phyloP scores from a whole-genome alignment of 371 early-diverging fungal genomes.

The Syncephalastrum sp. region DNA sequence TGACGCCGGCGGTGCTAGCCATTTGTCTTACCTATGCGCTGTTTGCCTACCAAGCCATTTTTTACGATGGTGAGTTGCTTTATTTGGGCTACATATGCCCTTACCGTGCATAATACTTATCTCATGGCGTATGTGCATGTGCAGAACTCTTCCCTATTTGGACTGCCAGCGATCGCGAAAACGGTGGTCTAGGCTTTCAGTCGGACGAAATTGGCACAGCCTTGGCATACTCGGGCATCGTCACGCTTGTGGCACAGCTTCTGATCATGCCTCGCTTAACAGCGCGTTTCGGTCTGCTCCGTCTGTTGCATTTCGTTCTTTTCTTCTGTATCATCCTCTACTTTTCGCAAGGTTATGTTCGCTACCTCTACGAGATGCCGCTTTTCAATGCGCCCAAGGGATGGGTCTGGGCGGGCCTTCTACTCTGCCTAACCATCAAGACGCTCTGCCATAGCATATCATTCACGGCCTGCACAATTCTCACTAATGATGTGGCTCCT shows the following conservation, averaged over 20 bases:
- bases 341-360: conserved; percentile 35
- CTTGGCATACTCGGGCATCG: conserved; percentile 49
- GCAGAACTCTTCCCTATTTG: conserved; percentile 24
- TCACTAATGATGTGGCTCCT: conserved; percentile 38
- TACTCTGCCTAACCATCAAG: conserved; percentile 27
- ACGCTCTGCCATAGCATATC: conserved; percentile 36
- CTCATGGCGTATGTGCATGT: neutral
- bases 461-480: conserved; percentile 33
- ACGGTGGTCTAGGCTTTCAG: conserved; percentile 61
- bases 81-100: neutral
- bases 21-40: conserved; percentile 34
- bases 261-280: conserved; percentile 43
- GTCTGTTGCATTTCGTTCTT: conserved; percentile 50
- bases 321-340: conserved; percentile 40
- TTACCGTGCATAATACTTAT: neutral
- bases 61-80: conserved; percentile 35
- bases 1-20: conserved; percentile 38
- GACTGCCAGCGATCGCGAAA: conserved; percentile 12
- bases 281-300: conserved; percentile 42
- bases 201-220: conserved; percentile 54
- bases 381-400: conserved; percentile 28
- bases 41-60: conserved; percentile 41
- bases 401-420: conserved; percentile 49
- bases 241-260: conserved; percentile 58
- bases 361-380: conserved; percentile 31